phyloP scores from a whole-genome alignment of 208 protist species.

The Acanthamoeba divionensis region DNA sequence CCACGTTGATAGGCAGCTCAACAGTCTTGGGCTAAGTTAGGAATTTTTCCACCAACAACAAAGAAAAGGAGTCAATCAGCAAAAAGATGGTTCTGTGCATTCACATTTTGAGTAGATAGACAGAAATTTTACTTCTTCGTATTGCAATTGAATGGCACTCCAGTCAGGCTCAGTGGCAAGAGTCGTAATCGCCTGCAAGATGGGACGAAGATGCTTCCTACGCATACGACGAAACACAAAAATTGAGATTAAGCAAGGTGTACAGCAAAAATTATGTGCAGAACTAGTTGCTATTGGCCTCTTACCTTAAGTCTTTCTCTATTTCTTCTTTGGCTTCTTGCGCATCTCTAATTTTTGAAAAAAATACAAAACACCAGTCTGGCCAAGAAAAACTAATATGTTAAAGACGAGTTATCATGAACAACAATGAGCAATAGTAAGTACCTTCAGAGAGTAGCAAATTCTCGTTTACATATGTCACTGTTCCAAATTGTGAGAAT shows the following conservation, averaged over 20 bases:
- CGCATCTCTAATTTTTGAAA: neutral
- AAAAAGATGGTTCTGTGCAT: too few species aligned
- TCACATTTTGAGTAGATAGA: too few species aligned
- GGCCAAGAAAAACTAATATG: neutral
- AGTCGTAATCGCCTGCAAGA: too few species aligned
- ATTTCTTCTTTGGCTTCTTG: slow-evolving; percentile 42
- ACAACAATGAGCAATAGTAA: neutral
- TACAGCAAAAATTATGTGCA: too few species aligned
- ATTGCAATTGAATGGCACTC: neutral
- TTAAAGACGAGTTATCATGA: neutral
- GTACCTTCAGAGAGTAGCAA: neutral
- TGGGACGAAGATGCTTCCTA: too few species aligned
- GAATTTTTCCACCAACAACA: too few species aligned
- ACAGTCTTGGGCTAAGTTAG: slow-evolving; percentile 48
- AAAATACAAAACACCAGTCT: slow-evolving; percentile 21
- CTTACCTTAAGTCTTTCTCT: neutral
- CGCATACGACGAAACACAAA: too few species aligned
- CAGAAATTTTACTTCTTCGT: too few species aligned
- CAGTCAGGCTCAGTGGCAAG: neutral
- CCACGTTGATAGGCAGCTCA: neutral
- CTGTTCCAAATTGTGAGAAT: neutral
- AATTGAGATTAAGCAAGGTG: neutral
- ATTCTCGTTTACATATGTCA: slow-evolving; percentile 48
- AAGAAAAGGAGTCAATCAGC: too few species aligned
- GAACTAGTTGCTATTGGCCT: neutral